These are phyloP conservation scores for Globisporangium canariense DNA, from an alignment of 352 stramenopile species.

Conservation along the genomic window DNA sequence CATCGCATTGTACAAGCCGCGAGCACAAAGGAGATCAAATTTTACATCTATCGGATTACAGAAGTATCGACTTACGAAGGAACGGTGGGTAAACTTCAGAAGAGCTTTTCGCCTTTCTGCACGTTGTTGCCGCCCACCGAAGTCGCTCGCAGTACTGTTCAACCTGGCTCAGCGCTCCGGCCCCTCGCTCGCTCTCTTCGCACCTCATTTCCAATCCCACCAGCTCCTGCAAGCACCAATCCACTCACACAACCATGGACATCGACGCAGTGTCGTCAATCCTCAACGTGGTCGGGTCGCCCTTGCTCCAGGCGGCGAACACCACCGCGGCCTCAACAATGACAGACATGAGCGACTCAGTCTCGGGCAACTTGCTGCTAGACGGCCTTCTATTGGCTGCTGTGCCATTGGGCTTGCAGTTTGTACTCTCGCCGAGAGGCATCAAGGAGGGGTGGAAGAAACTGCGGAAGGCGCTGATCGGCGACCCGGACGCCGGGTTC, in stretches of 20 bases:
- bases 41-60: background rate
- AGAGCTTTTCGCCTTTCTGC: background rate
- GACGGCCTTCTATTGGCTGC: conserved; percentile 31
- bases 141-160: background rate
- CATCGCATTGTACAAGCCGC: background rate
- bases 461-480: conserved; percentile 22
- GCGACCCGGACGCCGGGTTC: conserved; percentile 19
- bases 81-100: background rate
- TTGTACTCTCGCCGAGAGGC: conserved; percentile 33
- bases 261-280: conserved; percentile 5
- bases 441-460: conserved; percentile 28
- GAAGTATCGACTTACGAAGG: background rate
- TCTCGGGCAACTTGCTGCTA: conserved; percentile 32
- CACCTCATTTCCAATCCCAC: conserved; percentile 7
- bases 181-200: background rate
- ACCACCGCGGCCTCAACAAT: conserved; percentile 11
- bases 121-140: background rate
- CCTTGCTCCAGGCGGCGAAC: conserved; percentile 13
- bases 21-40: background rate
- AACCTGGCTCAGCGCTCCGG: background rate
- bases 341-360: conserved; percentile 24
- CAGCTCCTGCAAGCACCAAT: background rate
- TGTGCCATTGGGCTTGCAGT: conserved; percentile 15
- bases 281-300: background rate
- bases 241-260: conserved; percentile 3